Base-by-base conservation (phyloP, 306 rosid genomes). In the Citrullus amarus region DNA sequence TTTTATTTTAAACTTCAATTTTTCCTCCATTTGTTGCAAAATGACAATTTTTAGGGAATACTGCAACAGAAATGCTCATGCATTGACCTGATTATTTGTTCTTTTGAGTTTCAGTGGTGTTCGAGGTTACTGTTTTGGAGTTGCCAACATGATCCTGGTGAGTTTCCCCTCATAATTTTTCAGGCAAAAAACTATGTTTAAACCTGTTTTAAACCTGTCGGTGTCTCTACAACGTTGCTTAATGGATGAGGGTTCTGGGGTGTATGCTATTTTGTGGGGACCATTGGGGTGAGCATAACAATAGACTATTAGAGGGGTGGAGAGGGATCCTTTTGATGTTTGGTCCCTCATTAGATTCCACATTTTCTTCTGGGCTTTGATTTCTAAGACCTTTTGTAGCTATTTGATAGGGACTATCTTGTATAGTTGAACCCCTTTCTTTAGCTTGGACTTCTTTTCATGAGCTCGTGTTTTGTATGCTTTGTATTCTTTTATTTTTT, bases 91-190 rank as follows among this genome's bases (percentile, higher is more conserved):
- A 67, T 80, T 56, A 75, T 80, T 79, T 81, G 66, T 75, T 83
- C 86, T 56, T 77, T 51, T 89, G 80, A 82, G 80, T 81, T 87
- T 78, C 97, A 95, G 98, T 87, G 98, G 98, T 70, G 57, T 95
- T 65, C 90, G 97, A 76, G 97, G 98, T 85, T 91, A 89, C 89
- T 91, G 89, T 83, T 95, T 95, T 81, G 89, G 97, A 87, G 86
- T 95, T 60, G 97, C 98, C 41, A 92, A 95, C 84, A 91, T 92
- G 98, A 87, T 95, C 80, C 89, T 95, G 78, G 98, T 95, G 89
- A 91, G 97, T 81, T 53, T 78, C 48, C 50, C 62, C 14, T 55
- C 80, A 75, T 77, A 63, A 50, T 39, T 77, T 62, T 34, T 73
- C 32, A 4, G n/a, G 38, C 14, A 75, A 68, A 68, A 6, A 25